Conservation (phyloP, 179 eudicot genomes). For the Heliamphora pulchella region DNA sequence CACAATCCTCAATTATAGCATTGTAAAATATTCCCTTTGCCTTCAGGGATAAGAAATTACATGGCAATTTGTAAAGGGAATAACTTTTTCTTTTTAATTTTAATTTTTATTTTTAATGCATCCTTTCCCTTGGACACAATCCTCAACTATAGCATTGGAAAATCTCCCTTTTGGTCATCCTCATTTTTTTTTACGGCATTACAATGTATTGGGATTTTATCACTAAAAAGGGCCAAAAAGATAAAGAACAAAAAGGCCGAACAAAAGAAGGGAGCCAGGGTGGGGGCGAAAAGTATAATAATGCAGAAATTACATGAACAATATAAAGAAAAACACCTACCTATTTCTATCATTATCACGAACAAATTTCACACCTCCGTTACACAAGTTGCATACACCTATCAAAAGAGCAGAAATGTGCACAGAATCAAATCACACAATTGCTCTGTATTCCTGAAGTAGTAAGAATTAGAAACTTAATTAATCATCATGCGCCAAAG, state of each 20-base stretch:
- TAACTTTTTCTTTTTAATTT: too few species aligned
- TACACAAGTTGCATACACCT: constrained; percentile 99
- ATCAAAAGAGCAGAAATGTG: constrained; percentile 13
- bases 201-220: too few species aligned
- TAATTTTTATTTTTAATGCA: neutral
- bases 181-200: too few species aligned
- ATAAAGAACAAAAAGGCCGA: neutral
- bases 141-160: neutral
- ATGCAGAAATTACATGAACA: neutral
- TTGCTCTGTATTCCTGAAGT: neutral
- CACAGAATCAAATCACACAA: neutral
- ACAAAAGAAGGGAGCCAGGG: neutral
- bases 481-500: neutral
- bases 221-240: neutral
- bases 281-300: neutral
- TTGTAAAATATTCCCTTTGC: too few species aligned
- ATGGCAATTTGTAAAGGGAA: too few species aligned
- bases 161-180: too few species aligned
- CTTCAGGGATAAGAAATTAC: too few species aligned
- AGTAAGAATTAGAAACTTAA: neutral
- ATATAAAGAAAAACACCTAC: constrained; percentile 30
- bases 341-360: constrained; percentile 70
- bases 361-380: constrained; percentile 95
- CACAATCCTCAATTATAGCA: too few species aligned
- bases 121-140: neutral